Evolutionary conservation across 345 rosid species (phyloP).

Genomic region (Cardamine resedifolia): DNA sequence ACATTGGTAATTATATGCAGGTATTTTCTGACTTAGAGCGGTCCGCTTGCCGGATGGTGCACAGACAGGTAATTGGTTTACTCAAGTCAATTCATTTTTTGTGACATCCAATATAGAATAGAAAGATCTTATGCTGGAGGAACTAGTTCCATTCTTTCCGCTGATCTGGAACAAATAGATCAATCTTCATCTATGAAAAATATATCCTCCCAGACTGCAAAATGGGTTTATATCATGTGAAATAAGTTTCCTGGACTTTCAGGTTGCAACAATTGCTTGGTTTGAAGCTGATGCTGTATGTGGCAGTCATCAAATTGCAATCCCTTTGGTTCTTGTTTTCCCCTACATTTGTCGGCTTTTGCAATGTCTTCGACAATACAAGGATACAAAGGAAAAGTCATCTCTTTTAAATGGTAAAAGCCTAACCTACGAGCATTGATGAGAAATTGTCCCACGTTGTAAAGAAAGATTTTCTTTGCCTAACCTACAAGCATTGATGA

Average conservation of each 20-base stretch:
- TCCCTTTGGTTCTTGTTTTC: constrained; percentile 84
- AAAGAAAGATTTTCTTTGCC: background rate
- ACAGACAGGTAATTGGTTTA: constrained; percentile 64
- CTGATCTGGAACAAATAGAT: background rate
- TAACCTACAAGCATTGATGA: background rate
- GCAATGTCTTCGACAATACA: constrained; percentile 94
- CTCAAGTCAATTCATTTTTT: background rate
- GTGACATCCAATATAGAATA: constrained; percentile 12
- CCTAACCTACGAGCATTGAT: background rate
- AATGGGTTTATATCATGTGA: too few species aligned
- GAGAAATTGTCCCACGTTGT: background rate
- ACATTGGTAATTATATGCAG: constrained; percentile 49
- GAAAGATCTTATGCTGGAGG: background rate
- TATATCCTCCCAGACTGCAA: background rate
- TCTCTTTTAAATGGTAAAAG: constrained; percentile 79
- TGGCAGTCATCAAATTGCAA: constrained; percentile 88
- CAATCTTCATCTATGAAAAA: background rate
- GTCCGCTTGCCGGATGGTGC: constrained; percentile 93
- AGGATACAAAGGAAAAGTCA: constrained; percentile 81
- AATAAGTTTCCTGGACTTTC: constrained; percentile 36
- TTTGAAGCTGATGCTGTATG: constrained; percentile 98
- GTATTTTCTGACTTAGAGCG: constrained; percentile 97
- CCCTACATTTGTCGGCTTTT: constrained; percentile 84
- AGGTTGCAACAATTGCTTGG: constrained; percentile 99
- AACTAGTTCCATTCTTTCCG: constrained; percentile 5